Percentiles rank a stretch among this genome's conserved stretches.
phyloP scores from a whole-genome alignment of 495 filamentous ascomycete genomes.

The Neurospora africana region DNA sequence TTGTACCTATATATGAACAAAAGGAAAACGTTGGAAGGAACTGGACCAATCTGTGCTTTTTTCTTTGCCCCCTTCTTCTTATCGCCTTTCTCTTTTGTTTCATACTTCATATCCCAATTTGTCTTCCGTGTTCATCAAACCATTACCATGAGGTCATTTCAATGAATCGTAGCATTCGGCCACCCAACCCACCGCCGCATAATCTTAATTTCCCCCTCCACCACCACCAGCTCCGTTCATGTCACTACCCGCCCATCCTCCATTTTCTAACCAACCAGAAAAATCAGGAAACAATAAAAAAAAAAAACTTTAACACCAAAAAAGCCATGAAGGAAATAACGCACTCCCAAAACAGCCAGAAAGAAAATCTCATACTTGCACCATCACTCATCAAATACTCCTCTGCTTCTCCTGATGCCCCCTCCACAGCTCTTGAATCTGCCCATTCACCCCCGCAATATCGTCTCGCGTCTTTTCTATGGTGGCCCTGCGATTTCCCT shows the following conservation, averaged over 20 bases:
- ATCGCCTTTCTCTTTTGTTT: neutral
- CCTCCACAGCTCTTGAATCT: conserved; percentile 48
- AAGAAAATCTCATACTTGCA: neutral
- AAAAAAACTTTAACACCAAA: neutral
- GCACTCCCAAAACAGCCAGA: neutral
- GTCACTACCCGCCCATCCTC: neutral
- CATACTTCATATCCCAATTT: neutral
- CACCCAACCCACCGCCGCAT: neutral
- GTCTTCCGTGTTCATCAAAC: neutral
- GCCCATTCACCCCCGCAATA: conserved; percentile 50
- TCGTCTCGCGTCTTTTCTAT: conserved; percentile 65
- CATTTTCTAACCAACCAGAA: neutral
- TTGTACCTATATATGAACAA: neutral
- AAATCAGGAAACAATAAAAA: neutral
- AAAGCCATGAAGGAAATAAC: neutral
- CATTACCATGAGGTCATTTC: neutral
- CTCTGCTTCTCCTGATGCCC: conserved; percentile 35
- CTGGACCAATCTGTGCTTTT: neutral
- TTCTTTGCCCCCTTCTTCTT: neutral
- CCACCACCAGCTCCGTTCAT: neutral
- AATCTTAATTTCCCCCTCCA: no score
- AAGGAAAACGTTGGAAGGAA: neutral
- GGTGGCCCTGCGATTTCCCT: conserved; percentile 63
- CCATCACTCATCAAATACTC: conserved; percentile 1
- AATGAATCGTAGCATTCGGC: neutral